Conservation (phyloP, 2,329 filamentous ascomycete species). For the Cladosporium austrohemisphaericum region DNA sequence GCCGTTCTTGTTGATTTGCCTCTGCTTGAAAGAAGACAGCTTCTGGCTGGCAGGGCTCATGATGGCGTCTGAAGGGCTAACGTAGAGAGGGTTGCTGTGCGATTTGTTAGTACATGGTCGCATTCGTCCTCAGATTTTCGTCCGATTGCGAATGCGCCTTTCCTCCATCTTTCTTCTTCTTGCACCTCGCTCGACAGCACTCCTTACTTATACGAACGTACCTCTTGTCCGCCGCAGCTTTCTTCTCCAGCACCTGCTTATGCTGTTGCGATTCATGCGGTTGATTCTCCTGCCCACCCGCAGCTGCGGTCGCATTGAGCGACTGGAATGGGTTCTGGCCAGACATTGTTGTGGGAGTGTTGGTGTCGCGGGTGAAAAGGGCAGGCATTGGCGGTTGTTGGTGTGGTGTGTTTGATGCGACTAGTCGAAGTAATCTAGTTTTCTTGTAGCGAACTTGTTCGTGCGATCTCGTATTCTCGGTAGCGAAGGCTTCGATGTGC, state of each 20-base stretch:
- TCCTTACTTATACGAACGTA: neutral
- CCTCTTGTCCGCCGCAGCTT: slow-evolving; percentile 13
- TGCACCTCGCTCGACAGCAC: neutral
- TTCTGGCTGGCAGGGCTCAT: slow-evolving; percentile 84
- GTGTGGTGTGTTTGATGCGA: neutral
- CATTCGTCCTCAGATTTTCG: neutral
- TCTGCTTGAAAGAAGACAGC: slow-evolving; percentile 74
- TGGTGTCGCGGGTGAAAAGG: slow-evolving; percentile 24
- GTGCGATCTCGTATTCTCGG: neutral
- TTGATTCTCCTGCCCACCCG: slow-evolving; percentile 22
- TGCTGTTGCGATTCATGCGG: slow-evolving; percentile 17
- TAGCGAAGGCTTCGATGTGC: neutral
- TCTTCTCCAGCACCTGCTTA: slow-evolving; percentile 11
- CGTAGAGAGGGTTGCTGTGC: slow-evolving; percentile 46
- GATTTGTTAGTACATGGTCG: neutral
- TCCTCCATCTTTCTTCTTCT: neutral
- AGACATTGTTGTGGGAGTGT: slow-evolving; percentile 23
- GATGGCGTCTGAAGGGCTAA: slow-evolving; percentile 84
- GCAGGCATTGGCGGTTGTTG: slow-evolving; percentile 19
- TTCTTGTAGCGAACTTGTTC: neutral
- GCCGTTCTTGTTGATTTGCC: slow-evolving; percentile 63
- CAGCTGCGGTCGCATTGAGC: slow-evolving; percentile 10
- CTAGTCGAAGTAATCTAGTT: too few species aligned
- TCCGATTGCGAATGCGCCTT: neutral
- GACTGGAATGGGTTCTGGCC: slow-evolving; percentile 10